Conservation (phyloP, 805 yeast genomes). For the Yarrowia divulgata region DNA sequence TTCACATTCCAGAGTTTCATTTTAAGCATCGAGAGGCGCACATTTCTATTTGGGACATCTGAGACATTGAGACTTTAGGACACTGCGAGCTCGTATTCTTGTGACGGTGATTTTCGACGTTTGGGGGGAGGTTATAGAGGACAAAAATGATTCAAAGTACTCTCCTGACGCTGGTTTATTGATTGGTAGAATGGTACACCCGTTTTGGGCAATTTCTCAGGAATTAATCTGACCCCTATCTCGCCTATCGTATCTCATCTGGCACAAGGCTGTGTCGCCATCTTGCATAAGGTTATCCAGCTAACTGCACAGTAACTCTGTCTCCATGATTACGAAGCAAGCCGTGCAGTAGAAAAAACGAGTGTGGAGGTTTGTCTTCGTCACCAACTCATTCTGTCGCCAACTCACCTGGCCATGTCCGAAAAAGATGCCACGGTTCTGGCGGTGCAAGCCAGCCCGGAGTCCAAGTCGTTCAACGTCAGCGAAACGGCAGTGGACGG, state of each 20-base stretch:
- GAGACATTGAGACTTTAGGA: neutral
- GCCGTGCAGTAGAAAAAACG: neutral
- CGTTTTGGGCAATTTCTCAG: neutral
- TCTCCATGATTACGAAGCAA: neutral
- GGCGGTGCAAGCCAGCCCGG: conserved; percentile 23
- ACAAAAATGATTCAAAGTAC: neutral
- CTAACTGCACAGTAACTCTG: too few species aligned
- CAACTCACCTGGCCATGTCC: conserved; percentile 1
- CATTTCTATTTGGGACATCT: too few species aligned
- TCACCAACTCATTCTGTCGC: too few species aligned
- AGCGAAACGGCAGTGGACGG: conserved; percentile 3
- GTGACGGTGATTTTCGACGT: too few species aligned
- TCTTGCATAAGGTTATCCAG: conserved; percentile 17
- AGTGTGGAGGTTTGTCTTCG: too few species aligned
- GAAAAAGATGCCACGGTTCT: conserved; percentile 15
- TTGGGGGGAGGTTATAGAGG: neutral
- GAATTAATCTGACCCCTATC: neutral
- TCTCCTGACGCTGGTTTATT: neutral
- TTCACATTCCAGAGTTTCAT: conserved; percentile 3
- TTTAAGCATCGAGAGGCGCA: neutral
- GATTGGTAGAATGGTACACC: neutral
- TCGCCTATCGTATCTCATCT: neutral
- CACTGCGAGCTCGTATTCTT: neutral
- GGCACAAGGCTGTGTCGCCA: conserved; percentile 15
- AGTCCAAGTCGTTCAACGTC: conserved; percentile 8